These are phyloP conservation scores for Drechslerella stenobrocha DNA, from an alignment of 2,329 filamentous ascomycete species.

Conservation along the genomic window DNA sequence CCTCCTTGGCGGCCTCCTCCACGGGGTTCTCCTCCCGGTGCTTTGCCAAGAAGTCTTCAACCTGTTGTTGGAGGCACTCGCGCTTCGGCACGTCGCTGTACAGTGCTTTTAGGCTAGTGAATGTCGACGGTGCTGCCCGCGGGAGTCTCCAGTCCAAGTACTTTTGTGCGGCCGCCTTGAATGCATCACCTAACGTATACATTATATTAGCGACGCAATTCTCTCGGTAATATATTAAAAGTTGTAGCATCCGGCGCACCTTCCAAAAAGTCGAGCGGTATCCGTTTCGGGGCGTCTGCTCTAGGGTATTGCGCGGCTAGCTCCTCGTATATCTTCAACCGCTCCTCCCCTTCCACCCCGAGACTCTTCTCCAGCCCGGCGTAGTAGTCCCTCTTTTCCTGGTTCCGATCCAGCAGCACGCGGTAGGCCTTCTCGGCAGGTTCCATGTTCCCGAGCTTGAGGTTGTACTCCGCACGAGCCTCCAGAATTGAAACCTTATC, in stretches of 20 bases:
- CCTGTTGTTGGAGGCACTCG: constrained; percentile 72
- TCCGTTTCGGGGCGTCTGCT: constrained; percentile 78
- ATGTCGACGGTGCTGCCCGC: constrained; percentile 92
- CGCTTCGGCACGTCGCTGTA: constrained; percentile 79
- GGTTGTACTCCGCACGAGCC: constrained; percentile 78
- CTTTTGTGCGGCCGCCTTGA: constrained; percentile 72
- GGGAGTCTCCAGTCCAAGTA: constrained; percentile 84
- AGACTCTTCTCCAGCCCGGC: constrained; percentile 72
- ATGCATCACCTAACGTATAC: constrained; percentile 66
- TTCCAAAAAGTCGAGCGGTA: constrained; percentile 85
- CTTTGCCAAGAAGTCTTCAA: constrained; percentile 72
- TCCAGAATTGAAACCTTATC: constrained; percentile 87
- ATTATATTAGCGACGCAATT: constrained; percentile 8
- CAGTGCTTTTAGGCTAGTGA: constrained; percentile 92
- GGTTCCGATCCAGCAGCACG: constrained; percentile 78
- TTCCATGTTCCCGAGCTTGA: constrained; percentile 73
- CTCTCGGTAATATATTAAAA: constrained; percentile 16
- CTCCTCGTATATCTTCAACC: constrained; percentile 76
- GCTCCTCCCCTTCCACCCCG: constrained; percentile 65
- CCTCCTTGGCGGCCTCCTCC: constrained; percentile 56
- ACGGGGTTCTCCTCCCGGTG: constrained; percentile 55
- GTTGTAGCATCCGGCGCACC: constrained; percentile 58
- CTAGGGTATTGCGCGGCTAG: constrained; percentile 80
- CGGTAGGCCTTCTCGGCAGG: constrained; percentile 83
- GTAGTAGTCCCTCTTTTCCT: constrained; percentile 86